Evolutionary conservation across 2,329 filamentous ascomycete genomes (phyloP).

Genomic region (Epichloe uncinata): DNA sequence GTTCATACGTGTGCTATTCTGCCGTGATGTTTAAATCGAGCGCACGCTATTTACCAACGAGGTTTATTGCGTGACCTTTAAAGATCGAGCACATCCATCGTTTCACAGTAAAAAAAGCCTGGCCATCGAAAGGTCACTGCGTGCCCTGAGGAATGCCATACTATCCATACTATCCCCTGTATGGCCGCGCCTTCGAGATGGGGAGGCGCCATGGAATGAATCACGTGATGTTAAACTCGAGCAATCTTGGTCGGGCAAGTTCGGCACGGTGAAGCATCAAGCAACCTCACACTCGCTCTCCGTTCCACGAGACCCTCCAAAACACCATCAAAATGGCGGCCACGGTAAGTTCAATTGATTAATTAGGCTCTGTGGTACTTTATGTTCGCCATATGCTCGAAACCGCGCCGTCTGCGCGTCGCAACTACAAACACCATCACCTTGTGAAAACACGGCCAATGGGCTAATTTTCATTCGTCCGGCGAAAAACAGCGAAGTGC

Average conservation of each 20-base stretch:
- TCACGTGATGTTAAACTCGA: constrained; percentile 21
- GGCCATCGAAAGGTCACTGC: background rate
- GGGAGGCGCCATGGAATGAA: background rate
- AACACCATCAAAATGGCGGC: constrained; percentile 46
- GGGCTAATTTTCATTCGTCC: constrained; percentile 40
- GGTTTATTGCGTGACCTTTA: background rate
- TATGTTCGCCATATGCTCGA: background rate
- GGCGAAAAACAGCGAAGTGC: constrained; percentile 65
- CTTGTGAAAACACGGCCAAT: constrained; percentile 11
- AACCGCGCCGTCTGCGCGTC: background rate
- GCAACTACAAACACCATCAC: background rate
- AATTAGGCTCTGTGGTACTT: background rate
- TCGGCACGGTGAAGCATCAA: constrained; percentile 34
- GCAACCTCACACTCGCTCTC: constrained; percentile 35
- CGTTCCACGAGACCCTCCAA: constrained; percentile 32
- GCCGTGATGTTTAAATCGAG: background rate
- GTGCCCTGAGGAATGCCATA: background rate
- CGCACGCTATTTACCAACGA: background rate
- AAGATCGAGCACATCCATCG: background rate
- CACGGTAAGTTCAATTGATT: constrained; percentile 41
- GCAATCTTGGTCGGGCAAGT: constrained; percentile 20
- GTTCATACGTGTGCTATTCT: background rate
- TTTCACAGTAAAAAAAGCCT: background rate
- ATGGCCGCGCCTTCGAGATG: background rate
- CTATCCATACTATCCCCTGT: background rate